Percentiles rank a stretch among this genome's conserved stretches.
phyloP scores from a whole-genome alignment of 2,329 filamentous ascomycete species.

The Exophiala bonariae region DNA sequence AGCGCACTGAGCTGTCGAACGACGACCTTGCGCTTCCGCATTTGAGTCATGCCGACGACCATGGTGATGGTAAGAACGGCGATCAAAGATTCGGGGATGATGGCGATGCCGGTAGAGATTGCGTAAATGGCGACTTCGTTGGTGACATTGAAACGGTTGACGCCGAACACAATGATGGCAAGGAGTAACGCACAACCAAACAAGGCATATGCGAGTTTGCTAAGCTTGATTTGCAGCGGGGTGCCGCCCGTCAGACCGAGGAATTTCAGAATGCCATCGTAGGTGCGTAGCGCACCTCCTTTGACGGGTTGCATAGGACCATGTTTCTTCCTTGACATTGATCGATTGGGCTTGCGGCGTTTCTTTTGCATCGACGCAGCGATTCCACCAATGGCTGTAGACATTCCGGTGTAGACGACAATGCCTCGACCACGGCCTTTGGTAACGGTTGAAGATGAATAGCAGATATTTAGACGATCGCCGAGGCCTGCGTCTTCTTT shows the following conservation, averaged over 20 bases:
- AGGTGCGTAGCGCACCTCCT: conserved; percentile 49
- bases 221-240: conserved; percentile 79
- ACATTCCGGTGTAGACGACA: conserved; percentile 61
- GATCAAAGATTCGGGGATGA: conserved; percentile 65
- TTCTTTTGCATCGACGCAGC: conserved; percentile 58
- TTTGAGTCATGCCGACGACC: conserved; percentile 55
- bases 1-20: conserved; percentile 56
- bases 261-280: conserved; percentile 54
- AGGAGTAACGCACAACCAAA: conserved; percentile 69
- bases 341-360: conserved; percentile 40
- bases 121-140: conserved; percentile 62
- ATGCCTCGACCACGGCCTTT: conserved; percentile 60
- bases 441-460: conserved; percentile 61
- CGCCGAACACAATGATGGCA: conserved; percentile 63
- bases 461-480: conserved; percentile 61
- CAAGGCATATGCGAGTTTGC: conserved; percentile 78
- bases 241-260: conserved; percentile 69
- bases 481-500: conserved; percentile 48
- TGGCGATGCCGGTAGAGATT: conserved; percentile 59
- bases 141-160: conserved; percentile 56
- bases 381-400: conserved; percentile 62
- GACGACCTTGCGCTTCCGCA: conserved; percentile 55
- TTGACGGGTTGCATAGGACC: conserved; percentile 48
- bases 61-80: conserved; percentile 64
- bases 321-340: conserved; percentile 48